phyloP scores from a whole-genome alignment of 2,329 filamentous ascomycete genomes.

The Emericellopsis atlantica region DNA sequence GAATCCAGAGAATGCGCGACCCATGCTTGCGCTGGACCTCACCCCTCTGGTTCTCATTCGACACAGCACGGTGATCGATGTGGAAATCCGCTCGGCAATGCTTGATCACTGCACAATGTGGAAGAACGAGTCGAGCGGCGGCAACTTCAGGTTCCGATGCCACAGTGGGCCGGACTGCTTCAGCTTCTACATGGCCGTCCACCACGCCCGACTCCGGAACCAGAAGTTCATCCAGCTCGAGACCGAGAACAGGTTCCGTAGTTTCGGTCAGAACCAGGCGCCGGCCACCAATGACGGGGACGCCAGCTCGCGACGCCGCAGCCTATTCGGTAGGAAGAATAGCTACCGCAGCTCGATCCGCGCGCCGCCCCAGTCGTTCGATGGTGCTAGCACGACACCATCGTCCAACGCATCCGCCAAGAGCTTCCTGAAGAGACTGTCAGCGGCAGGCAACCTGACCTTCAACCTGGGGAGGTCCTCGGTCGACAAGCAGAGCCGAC shows the following conservation, averaged over 20 bases:
- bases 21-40: constrained; percentile 63
- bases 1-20: constrained; percentile 20
- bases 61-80: constrained; percentile 82
- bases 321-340: constrained; percentile 52
- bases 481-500: constrained; percentile 42
- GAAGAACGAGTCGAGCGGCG: constrained; percentile 35
- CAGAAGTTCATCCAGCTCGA: constrained; percentile 67
- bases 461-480: constrained; percentile 80
- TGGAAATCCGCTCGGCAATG: constrained; percentile 83
- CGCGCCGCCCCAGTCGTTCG: constrained; percentile 56
- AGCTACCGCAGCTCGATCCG: constrained; percentile 50
- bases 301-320: constrained; percentile 26
- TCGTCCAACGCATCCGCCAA: constrained; percentile 54
- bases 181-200: constrained; percentile 73
- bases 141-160: constrained; percentile 84
- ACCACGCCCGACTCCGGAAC: constrained; percentile 82
- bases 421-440: constrained; percentile 71
- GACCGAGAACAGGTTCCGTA: constrained; percentile 58
- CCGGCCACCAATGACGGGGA: constrained; percentile 34
- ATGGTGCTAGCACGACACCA: constrained; percentile 52
- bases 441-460: constrained; percentile 51
- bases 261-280: constrained; percentile 47
- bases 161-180: constrained; percentile 66
- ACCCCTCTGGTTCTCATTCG: constrained; percentile 85
- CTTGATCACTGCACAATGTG: constrained; percentile 58